These are phyloP conservation scores for Podila verticillata DNA, from an alignment of 192 early-diverging fungal genomes.

Conservation along the genomic window DNA sequence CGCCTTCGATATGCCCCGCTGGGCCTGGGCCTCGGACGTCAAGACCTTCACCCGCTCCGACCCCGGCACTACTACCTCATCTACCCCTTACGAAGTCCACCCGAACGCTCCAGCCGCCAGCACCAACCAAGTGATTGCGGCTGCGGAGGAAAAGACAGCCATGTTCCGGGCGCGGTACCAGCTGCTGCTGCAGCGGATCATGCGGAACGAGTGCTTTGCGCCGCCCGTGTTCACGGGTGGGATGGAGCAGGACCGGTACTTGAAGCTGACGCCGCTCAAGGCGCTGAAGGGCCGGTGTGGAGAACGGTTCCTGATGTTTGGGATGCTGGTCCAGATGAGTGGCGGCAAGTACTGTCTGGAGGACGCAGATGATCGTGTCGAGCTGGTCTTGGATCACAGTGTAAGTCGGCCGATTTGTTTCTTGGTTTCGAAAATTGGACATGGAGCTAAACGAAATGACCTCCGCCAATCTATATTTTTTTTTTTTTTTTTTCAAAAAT, in stretches of 20 bases:
- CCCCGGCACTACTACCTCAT: neutral
- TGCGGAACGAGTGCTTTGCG: conserved; percentile 84
- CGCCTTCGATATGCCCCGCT: conserved; percentile 79
- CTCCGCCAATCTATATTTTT: no score
- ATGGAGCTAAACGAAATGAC: no score
- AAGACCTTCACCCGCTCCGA: conserved; percentile 69
- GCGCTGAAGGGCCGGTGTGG: conserved; percentile 77
- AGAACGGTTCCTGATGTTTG: conserved; percentile 79
- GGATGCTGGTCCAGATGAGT: conserved; percentile 86
- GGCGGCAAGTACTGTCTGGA: conserved; percentile 87
- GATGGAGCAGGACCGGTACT: conserved; percentile 30
- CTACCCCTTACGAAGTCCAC: neutral
- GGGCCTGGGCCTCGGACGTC: conserved; percentile 70
- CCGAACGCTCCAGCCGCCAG: conserved; percentile 15
- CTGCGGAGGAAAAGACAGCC: conserved; percentile 69
- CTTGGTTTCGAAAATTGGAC: no score
- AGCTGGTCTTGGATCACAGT: conserved; percentile 72
- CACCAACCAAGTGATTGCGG: conserved; percentile 61
- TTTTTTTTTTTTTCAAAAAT: conserved; percentile 14
- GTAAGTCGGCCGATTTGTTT: conserved; percentile 30
- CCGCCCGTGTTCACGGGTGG: conserved; percentile 67
- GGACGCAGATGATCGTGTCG: conserved; percentile 81
- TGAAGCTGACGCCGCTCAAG: conserved; percentile 82
- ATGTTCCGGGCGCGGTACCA: conserved; percentile 84
- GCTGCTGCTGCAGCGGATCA: conserved; percentile 77